Base-by-base conservation (phyloP, 1,284 basidiomycete genomes). In the Ganoderma sp. region DNA sequence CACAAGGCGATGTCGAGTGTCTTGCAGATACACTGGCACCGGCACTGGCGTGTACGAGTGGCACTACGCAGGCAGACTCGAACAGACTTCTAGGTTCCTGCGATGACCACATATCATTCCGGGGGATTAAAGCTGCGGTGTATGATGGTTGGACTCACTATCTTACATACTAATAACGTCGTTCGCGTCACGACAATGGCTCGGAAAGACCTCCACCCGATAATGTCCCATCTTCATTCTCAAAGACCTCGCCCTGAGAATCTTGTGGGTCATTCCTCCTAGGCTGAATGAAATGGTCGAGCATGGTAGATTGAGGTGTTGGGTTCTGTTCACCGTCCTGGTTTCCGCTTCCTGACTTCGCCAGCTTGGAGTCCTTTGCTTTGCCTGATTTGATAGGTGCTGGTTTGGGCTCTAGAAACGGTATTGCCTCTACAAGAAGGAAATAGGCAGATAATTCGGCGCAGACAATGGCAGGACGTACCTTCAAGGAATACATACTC, bases 401-500 rank as follows among this genome's bases (percentile, higher is more conserved):
- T 8, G 64, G 56, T 25, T 84, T 83, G 19, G 80, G 67, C 60
- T 79, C 77, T 22, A 83, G 80, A 80, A 82, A 87, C 52, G 84
- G 84, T 43, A 90, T 82, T 61, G 88, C 84, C 75, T 90, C 89
- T 90, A 68, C 43, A 8, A 63, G 25, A 54, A 61, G 56, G 48
- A 14, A 14, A 14, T 5, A 4, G 25, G 25, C 8, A 9, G 22
- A 41, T 4, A 34, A 10, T n/a, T 25, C 19, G 28, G 7, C 4
- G 43, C 17, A 34, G 19, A 34, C 17, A 22, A 15, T 41, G 22
- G 19, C 3, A 41, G 12, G 2, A 25, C 8, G 28, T 67, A 87
- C 87, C 86, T 78, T 92, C 88, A 15, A 94, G 83, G 74, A 94
- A 94, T 61, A 90, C 75, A 73, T 90, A 92, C 70, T 93, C 92